Percentiles rank a stretch among this genome's conserved stretches.
phyloP scores from a whole-genome alignment of 306 rosid genomes.

The Albizia julibrissin region DNA sequence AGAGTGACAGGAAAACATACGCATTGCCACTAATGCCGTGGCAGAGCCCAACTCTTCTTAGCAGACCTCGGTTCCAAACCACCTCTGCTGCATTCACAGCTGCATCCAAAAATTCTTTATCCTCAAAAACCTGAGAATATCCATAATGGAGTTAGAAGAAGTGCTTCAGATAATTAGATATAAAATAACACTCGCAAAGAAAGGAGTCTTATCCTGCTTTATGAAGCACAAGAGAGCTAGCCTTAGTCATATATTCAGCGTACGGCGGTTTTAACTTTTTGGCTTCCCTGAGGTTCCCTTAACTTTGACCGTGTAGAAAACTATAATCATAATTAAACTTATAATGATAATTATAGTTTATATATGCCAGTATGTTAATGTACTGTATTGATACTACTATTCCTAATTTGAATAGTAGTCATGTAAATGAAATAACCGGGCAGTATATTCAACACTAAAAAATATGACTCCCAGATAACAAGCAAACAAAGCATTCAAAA shows the following conservation, averaged over 20 bases:
- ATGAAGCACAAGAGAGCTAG: not conserved
- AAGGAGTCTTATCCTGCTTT: not conserved
- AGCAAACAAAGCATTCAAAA: not conserved
- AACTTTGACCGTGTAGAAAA: not conserved
- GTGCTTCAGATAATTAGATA: not conserved
- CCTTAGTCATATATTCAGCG: not conserved
- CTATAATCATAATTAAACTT: not conserved
- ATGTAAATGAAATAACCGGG: not conserved
- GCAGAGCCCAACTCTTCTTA: conserved; percentile 66
- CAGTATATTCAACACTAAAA: not conserved
- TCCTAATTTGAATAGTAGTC: not conserved
- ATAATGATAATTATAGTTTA: not conserved
- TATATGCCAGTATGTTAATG: not conserved
- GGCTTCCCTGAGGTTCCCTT: not conserved
- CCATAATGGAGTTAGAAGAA: not conserved
- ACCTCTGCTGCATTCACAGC: conserved; percentile 67
- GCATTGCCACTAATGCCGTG: conserved; percentile 83
- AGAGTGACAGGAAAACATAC: conserved; percentile 61
- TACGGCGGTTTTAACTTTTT: not conserved
- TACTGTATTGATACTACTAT: not conserved
- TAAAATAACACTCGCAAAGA: not conserved
- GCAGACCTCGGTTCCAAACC: conserved; percentile 65
- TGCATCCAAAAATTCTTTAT: conserved; percentile 59
- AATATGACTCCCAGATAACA: not conserved
- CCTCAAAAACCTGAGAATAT: conserved; percentile 57